Percentiles rank a stretch among this genome's conserved stretches.
Evolutionary conservation across 768 basidiomycete species (phyloP).

Genomic region (Termitomyces sp.): DNA sequence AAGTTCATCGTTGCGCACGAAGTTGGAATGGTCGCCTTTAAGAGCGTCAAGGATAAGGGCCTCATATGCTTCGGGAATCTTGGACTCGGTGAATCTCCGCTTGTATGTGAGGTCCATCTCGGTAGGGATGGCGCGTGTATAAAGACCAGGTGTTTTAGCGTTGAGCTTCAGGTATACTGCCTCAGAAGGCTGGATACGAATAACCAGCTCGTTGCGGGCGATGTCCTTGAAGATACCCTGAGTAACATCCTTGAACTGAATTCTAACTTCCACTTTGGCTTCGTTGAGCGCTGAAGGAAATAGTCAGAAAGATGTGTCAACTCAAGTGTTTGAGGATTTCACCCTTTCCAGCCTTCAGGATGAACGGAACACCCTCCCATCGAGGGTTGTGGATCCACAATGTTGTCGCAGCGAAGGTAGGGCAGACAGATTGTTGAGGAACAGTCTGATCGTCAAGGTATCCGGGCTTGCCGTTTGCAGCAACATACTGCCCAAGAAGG

Average conservation of each 20-base stretch:
- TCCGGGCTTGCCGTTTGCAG: constrained; percentile 91
- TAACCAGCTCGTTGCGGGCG: constrained; percentile 93
- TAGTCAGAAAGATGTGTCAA: constrained; percentile 1
- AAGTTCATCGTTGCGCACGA: constrained; percentile 95
- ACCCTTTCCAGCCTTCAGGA: constrained; percentile 98
- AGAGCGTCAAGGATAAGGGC: constrained; percentile 92
- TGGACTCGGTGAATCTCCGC: constrained; percentile 82
- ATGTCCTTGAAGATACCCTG: constrained; percentile 96
- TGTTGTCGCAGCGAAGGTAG: constrained; percentile 88
- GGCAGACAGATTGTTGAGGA: constrained; percentile 86
- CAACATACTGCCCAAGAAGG: constrained; percentile 91
- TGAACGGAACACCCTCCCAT: constrained; percentile 99
- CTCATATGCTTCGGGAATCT: constrained; percentile 97
- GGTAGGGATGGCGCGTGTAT: constrained; percentile 85
- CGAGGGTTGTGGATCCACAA: constrained; percentile 92
- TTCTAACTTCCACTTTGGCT: constrained; percentile 95
- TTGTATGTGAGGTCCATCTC: constrained; percentile 99
- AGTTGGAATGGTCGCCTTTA: constrained; percentile 98
- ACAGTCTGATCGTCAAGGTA: constrained; percentile 97
- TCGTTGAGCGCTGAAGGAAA: constrained; percentile 78
- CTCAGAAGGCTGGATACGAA: constrained; percentile 95
- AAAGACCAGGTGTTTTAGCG: constrained; percentile 87
- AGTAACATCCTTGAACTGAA: constrained; percentile 98
- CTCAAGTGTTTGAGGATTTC: constrained; percentile 13
- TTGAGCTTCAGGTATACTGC: constrained; percentile 97